Percentiles rank a stretch among this genome's conserved stretches.
Evolutionary conservation across 371 early-diverging fungal species (phyloP).

Genomic region (Mucor saturninus): DNA sequence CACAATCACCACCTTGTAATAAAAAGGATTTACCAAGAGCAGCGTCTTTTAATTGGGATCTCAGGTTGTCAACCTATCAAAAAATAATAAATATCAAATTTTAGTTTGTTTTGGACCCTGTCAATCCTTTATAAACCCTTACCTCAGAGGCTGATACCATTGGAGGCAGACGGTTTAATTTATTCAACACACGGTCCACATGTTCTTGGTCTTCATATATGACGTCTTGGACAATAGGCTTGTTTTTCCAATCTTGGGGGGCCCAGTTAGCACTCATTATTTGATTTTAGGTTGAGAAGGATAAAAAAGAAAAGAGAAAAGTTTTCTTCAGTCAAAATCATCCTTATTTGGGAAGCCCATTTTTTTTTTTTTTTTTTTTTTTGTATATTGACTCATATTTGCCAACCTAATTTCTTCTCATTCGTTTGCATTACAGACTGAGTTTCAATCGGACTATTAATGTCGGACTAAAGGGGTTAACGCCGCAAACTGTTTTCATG

Average conservation of each 20-base stretch:
- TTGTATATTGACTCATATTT: conserved; percentile 2
- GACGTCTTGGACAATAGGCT: conserved; percentile 91
- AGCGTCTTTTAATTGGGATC: conserved; percentile 83
- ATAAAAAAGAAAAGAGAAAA: neutral
- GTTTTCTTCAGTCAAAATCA: neutral
- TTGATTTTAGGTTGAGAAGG: neutral
- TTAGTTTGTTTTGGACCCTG: neutral
- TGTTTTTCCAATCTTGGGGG: conserved; percentile 81
- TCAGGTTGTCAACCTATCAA: conserved; percentile 78
- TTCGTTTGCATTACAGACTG: conserved; percentile 2
- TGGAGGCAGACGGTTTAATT: conserved; percentile 86
- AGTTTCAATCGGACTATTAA: neutral
- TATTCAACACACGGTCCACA: conserved; percentile 72
- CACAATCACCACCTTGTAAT: conserved; percentile 98
- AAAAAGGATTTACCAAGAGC: conserved; percentile 92
- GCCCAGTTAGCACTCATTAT: conserved; percentile 61
- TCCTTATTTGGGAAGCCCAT: neutral
- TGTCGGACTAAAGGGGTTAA: neutral
- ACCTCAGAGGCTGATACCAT: conserved; percentile 91
- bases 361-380: neutral
- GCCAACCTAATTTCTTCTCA: neutral
- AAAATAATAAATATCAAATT: neutral
- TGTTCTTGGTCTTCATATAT: conserved; percentile 79
- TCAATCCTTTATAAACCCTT: conserved; percentile 7
- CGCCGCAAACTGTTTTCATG: neutral